Base-by-base conservation (phyloP, 148 eudicot species). In the Selenicereus undatus region DNA sequence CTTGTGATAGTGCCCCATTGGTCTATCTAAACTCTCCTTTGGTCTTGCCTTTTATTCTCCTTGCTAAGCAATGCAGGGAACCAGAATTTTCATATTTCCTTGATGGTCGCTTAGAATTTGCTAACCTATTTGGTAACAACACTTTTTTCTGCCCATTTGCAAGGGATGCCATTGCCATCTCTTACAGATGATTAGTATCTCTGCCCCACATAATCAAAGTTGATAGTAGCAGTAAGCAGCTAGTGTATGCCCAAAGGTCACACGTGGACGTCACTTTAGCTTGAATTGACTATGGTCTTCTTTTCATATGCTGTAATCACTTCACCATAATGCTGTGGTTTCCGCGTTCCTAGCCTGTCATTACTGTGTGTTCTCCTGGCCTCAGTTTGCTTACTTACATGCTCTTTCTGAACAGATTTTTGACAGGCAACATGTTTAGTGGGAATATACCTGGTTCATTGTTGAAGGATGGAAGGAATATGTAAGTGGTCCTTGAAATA, bases 391-490 rank as follows among this genome's bases (percentile, higher is more conserved):
- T 7, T 36, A 35, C 76, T 45, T 73, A 27, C 24, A 7, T 74
- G 32, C n/a, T 45, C 27, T 79, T 68, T 43, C 5, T 75, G 50
- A 76, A 80, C 80, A 92, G 97, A 87, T 92, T 92, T 84, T 76
- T 92, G 84, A 81, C 87, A 22, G 89, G 89, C 73, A 92, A 92
- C 89, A 83, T 68, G 88, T 85, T 92, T 64, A 87, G 89, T 56
- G 97, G 97, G 77, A 84, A 80, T 75, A 76, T 92, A 80, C 97
- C 94, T 9, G 83, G 68, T 68, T 81, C 91, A 84, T 77, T 92
- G 76, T 83, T 92, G 89, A 84, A 83, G 83, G 92, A 86, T 73
- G 97, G 97, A 71, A 83, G 82, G 81, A 89, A 84, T 76, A 85
- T 90, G 97, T 92, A 89, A 62, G 91, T 82, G 65, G 0, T 66